Evolutionary conservation across 2,329 filamentous ascomycete genomes (phyloP).

Genomic region (Drechslerella stenobrocha): DNA sequence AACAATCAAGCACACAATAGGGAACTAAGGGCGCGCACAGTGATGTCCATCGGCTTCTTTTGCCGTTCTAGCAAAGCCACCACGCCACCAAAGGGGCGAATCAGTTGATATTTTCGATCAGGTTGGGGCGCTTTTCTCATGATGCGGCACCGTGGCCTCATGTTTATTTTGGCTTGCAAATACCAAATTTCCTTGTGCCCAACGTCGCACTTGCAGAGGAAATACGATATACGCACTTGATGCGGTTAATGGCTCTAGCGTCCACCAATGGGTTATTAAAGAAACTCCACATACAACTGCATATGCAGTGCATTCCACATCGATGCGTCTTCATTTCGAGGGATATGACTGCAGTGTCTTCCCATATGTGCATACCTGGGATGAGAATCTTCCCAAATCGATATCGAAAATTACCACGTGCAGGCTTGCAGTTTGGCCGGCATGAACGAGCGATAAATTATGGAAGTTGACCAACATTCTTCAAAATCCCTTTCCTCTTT

Average conservation of each 20-base stretch:
- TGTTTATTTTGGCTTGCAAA: background rate
- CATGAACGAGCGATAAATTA: slow-evolving; percentile 29
- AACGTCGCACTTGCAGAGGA: background rate
- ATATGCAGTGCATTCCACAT: background rate
- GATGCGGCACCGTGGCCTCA: background rate
- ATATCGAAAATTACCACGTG: slow-evolving; percentile 29
- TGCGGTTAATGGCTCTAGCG: too few species aligned
- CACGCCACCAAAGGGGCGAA: slow-evolving; percentile 12
- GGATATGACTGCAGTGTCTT: slow-evolving; percentile 14
- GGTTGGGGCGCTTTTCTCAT: slow-evolving; percentile 10
- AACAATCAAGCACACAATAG: slow-evolving; percentile 26
- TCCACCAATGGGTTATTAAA: too few species aligned
- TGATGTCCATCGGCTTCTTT: slow-evolving; percentile 32
- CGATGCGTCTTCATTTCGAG: background rate
- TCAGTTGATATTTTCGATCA: slow-evolving; percentile 15
- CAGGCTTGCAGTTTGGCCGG: slow-evolving; percentile 25
- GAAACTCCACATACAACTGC: background rate
- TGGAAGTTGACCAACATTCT: background rate
- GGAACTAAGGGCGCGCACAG: slow-evolving; percentile 11
- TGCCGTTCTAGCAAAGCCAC: slow-evolving; percentile 26
- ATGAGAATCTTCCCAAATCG: slow-evolving; percentile 4
- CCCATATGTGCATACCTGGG: background rate
- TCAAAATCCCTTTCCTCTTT: slow-evolving; percentile 11
- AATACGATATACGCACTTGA: background rate
- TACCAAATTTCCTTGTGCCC: background rate